phyloP scores from a whole-genome alignment of 495 filamentous ascomycete genomes.

The Aspergillus leporis region DNA sequence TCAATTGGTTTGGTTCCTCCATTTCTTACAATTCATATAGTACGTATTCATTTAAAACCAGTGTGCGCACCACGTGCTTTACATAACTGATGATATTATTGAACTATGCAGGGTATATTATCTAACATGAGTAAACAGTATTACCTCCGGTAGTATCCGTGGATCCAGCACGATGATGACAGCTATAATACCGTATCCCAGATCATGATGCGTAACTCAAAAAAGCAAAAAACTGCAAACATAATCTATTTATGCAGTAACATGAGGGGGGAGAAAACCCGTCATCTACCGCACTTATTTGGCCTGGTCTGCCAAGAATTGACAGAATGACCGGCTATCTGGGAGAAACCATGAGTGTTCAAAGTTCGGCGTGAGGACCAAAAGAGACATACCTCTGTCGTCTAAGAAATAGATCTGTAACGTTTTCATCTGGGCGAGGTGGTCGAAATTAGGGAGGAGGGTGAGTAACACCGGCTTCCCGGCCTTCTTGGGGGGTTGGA shows the following conservation, averaged over 20 bases:
- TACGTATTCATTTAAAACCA: too few relatives aligned
- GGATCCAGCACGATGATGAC: too few relatives aligned
- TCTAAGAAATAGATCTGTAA: constrained; percentile 45
- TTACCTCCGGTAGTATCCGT: not conserved
- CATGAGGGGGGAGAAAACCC: not conserved
- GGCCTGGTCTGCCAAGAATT: constrained; percentile 1
- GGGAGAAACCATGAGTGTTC: not conserved
- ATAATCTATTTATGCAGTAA: not conserved
- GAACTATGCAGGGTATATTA: not conserved
- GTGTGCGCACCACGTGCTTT: too few relatives aligned
- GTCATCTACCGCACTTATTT: not conserved
- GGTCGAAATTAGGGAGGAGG: constrained; percentile 46
- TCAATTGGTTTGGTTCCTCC: too few relatives aligned
- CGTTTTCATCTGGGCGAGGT: constrained; percentile 43
- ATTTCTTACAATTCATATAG: too few relatives aligned
- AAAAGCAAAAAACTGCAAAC: not conserved
- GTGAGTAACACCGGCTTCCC: constrained; percentile 40
- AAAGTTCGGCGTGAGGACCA: not conserved
- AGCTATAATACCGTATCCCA: not conserved
- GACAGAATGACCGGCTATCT: not conserved
- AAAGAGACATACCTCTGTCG: constrained; percentile 37
- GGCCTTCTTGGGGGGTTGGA: constrained; percentile 44
- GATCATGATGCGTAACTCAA: not conserved
- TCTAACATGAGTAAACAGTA: not conserved
- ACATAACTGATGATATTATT: too few relatives aligned